phyloP scores from a whole-genome alignment of 2,329 filamentous ascomycete genomes.

The Emergomyces pasteurianus region DNA sequence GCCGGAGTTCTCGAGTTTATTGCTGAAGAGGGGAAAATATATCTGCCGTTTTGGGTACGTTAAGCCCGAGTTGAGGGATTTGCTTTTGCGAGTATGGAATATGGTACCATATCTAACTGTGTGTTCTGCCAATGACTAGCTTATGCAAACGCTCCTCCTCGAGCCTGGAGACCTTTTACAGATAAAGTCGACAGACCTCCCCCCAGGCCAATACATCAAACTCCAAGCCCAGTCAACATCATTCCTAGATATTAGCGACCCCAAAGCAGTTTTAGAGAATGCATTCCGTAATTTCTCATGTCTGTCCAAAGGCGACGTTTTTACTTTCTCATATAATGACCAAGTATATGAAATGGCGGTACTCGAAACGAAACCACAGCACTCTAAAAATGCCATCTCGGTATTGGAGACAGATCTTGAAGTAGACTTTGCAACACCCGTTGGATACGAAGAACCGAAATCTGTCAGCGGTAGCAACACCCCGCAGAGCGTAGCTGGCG shows the following conservation, averaged over 20 bases:
- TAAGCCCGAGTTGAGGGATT: background rate
- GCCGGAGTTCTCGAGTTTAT: conserved; percentile 95
- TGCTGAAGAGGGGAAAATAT: conserved; percentile 91
- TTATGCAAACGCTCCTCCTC: conserved; percentile 84
- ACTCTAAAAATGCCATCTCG: conserved; percentile 69
- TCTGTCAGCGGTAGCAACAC: conserved; percentile 74
- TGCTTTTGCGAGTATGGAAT: background rate
- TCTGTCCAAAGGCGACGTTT: conserved; percentile 83
- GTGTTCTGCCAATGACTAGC: conserved; percentile 37
- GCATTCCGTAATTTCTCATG: conserved; percentile 94
- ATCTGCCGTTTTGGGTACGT: conserved; percentile 84
- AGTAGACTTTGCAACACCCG: conserved; percentile 87
- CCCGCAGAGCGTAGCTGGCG: conserved; percentile 53
- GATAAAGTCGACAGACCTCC: conserved; percentile 86
- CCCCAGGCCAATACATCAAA: conserved; percentile 86
- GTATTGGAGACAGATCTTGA: conserved; percentile 94
- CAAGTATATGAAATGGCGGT: conserved; percentile 87
- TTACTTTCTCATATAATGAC: conserved; percentile 95
- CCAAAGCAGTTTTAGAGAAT: conserved; percentile 92
- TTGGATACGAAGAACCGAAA: conserved; percentile 86
- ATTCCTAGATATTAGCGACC: conserved; percentile 94
- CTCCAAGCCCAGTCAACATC: conserved; percentile 85
- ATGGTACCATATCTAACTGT: background rate
- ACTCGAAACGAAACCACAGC: conserved; percentile 80
- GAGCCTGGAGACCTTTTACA: conserved; percentile 92